Percentiles rank a stretch among this genome's conserved stretches.
Evolutionary conservation across 768 basidiomycete genomes (phyloP).

Genomic region (Vararia minispora): DNA sequence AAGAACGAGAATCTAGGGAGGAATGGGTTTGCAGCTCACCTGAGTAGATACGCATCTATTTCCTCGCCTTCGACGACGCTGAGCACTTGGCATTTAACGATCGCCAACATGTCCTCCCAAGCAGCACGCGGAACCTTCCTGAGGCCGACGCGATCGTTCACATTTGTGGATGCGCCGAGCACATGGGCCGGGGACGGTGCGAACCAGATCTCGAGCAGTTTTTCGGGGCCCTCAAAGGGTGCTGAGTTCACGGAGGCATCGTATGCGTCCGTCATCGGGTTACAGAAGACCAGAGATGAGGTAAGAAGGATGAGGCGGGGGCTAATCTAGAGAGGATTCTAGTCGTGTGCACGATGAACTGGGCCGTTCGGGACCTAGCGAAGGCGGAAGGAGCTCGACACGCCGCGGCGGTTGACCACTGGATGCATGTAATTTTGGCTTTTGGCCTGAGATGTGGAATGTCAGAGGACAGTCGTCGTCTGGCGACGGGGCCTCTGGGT

Average conservation of each 20-base stretch:
- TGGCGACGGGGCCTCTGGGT: too few relatives aligned
- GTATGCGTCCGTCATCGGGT: slow-evolving; percentile 4
- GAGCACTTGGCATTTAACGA: slow-evolving; percentile 94
- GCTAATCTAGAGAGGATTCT: slow-evolving; percentile 5
- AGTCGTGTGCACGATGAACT: slow-evolving; percentile 13
- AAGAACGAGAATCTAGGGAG: too few relatives aligned
- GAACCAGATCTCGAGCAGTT: slow-evolving; percentile 97
- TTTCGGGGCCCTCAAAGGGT: slow-evolving; percentile 90
- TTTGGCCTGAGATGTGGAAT: too few relatives aligned
- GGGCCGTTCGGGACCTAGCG: slow-evolving; percentile 6
- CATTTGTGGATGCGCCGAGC: slow-evolving; percentile 29
- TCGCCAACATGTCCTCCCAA: slow-evolving; percentile 97
- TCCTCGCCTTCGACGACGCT: slow-evolving; percentile 83
- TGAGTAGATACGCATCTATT: slow-evolving; percentile 90
- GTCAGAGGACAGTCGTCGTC: too few relatives aligned
- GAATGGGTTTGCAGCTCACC: slow-evolving; percentile 64
- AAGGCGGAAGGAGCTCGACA: not conserved
- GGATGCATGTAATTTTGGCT: slow-evolving; percentile 15
- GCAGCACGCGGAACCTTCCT: slow-evolving; percentile 59
- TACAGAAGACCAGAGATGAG: not conserved
- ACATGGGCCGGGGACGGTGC: slow-evolving; percentile 60
- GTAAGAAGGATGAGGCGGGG: not conserved
- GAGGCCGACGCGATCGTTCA: slow-evolving; percentile 52
- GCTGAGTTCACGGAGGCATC: slow-evolving; percentile 13
- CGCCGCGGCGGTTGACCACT: slow-evolving; percentile 1